Evolutionary conservation across 176 grass and related monocot species (phyloP).

Genomic region (Rhynchospora breviuscula): DNA sequence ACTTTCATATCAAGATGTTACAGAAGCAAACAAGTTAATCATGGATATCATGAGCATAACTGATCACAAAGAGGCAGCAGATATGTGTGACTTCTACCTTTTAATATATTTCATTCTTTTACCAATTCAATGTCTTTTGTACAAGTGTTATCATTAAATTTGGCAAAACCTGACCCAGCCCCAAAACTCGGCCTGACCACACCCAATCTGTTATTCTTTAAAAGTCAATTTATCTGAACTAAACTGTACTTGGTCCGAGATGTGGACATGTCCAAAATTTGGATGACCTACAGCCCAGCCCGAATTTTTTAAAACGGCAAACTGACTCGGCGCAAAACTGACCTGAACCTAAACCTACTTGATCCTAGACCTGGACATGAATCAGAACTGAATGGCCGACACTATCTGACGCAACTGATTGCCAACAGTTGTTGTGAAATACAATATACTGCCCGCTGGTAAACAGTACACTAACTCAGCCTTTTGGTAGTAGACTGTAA

Average conservation of each 20-base stretch:
- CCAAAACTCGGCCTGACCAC: too few species aligned
- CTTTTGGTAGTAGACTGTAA: background rate
- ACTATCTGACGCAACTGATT: too few species aligned
- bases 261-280: too few species aligned
- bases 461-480: background rate
- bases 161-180: too few species aligned
- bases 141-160: background rate
- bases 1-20: conserved; percentile 68
- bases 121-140: background rate
- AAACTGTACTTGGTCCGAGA: too few species aligned
- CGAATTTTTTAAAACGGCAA: too few species aligned
- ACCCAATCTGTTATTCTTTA: conserved; percentile 7
- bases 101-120: conserved; percentile 15
- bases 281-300: too few species aligned
- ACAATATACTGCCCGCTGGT: background rate
- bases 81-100: conserved; percentile 31
- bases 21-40: conserved; percentile 62
- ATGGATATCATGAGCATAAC: conserved; percentile 43
- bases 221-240: too few species aligned
- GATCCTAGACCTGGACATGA: too few species aligned
- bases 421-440: background rate
- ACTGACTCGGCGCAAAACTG: too few species aligned
- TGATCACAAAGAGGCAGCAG: conserved; percentile 34
- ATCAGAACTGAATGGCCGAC: too few species aligned
- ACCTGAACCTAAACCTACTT: too few species aligned